Evolutionary conservation across 129 eudicot species (phyloP), one percentile per base, ranked within the genome.

Genomic region (Flaveria bidentis): DNA sequence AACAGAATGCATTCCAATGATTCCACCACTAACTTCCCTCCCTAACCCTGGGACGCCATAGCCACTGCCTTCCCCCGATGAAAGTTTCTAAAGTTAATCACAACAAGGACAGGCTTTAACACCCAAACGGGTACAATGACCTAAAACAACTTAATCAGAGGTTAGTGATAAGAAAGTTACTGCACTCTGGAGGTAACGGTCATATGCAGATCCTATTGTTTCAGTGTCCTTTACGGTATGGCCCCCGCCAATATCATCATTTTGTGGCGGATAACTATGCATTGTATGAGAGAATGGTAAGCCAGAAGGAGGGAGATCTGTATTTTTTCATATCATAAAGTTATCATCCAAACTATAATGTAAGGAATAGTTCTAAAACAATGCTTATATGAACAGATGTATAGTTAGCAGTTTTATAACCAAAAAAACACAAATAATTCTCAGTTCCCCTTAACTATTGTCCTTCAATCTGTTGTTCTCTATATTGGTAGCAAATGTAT

Each of bases 151-250:
- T 16, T 10, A n/a, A 39, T n/a, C 9, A 17, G 17, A 66, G 28
- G 9, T 66, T 9, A 66, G 16, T 66, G 26, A 18, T 17, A 3
- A 39, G 50, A 63, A n/a, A 66, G 23, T 47, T 86, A 86, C 90
- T 56, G 85, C 71, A 47, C 80, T 79, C 62, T 83, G 87, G 45
- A 86, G 91, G 81, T 82, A 89, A 18, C 78, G 87, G 75, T 89
- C 91, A 80, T 89, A 89, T 47, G 91, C 95, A 81, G 95, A 89
- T 74, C 89, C 91, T 52, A 89, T 70, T 0, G 89, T 46, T 56
- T 82, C 28, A 55, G 91, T 76, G 81, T 89, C 91, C 73, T 78
- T 82, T 36, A 76, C 45, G 7, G 30, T 56, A 42, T 58, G 76
- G 33, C 71, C 67, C 58, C 88, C 85, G 15, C 79, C 78, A 53